Conservation (phyloP, 805 yeast species). For the Teunomyces barrocoloradensis region DNA sequence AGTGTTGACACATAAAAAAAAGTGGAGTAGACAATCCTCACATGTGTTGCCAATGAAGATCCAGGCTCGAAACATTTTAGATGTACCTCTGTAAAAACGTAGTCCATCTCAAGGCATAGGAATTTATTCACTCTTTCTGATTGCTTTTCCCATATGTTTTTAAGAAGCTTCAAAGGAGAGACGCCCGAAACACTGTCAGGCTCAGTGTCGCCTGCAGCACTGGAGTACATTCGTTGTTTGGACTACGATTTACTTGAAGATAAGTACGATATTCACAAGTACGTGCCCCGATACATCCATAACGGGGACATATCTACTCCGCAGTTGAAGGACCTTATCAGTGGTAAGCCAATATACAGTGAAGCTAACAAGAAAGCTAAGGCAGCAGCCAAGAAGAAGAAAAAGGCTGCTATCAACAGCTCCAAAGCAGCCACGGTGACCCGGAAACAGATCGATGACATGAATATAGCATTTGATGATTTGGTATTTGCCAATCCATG, state of each 20-base stretch:
- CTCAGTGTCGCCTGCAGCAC: conserved; percentile 6
- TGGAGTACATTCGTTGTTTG: conserved; percentile 22
- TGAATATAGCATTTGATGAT: conserved; percentile 2
- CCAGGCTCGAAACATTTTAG: neutral
- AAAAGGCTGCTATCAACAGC: neutral
- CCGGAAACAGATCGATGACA: conserved; percentile 6
- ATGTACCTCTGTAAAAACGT: neutral
- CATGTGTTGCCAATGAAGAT: neutral
- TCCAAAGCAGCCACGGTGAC: neutral
- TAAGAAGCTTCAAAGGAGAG: neutral
- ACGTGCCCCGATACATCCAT: conserved; percentile 38
- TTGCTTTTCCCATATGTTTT: neutral
- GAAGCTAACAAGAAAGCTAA: conserved; percentile 34
- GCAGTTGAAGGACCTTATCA: conserved; percentile 28
- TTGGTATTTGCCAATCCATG: conserved; percentile 6
- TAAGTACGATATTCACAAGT: conserved; percentile 34
- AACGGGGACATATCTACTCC: conserved; percentile 38
- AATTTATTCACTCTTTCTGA: neutral
- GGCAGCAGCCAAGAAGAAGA: conserved; percentile 15
- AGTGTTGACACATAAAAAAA: neutral
- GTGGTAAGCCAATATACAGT: conserved; percentile 39
- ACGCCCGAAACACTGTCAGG: neutral
- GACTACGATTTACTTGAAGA: conserved; percentile 37
- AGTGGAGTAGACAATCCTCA: neutral
- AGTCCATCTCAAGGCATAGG: neutral